phyloP scores from a whole-genome alignment of 768 basidiomycete genomes.

The Roridomyces roridus region DNA sequence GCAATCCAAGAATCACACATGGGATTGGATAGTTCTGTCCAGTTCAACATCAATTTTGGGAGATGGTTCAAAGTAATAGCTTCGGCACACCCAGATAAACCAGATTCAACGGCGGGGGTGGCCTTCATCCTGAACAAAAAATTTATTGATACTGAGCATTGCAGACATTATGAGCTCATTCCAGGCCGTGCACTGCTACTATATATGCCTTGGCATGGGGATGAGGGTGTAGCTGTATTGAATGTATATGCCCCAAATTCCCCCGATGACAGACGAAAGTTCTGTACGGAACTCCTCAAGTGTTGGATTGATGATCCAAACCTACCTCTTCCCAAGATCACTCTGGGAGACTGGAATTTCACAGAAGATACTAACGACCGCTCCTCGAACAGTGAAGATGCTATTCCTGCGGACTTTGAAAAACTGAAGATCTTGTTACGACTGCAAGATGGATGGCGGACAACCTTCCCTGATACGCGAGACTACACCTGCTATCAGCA shows the following conservation, averaged over 20 bases:
- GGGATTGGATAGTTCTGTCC: background rate
- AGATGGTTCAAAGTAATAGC: conserved; percentile 5
- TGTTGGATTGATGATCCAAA: background rate
- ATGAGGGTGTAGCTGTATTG: conserved; percentile 4
- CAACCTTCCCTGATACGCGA: background rate
- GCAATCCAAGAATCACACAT: conserved; percentile 30
- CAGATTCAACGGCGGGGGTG: conserved; percentile 19
- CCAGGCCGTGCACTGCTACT: conserved; percentile 22
- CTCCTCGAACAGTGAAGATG: background rate
- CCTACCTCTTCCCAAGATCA: conserved; percentile 1
- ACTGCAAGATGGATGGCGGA: conserved; percentile 14
- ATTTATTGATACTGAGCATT: conserved; percentile 5
- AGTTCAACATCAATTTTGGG: background rate
- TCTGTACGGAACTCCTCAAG: background rate
- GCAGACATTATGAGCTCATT: background rate
- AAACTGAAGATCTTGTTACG: background rate
- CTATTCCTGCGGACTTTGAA: background rate
- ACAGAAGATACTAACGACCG: conserved; percentile 29
- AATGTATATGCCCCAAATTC: conserved; percentile 31
- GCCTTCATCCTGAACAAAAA: conserved; percentile 26
- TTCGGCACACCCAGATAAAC: background rate
- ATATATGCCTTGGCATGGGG: conserved; percentile 18
- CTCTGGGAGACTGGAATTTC: conserved; percentile 34
- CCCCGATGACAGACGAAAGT: background rate
- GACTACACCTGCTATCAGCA: background rate